These are phyloP conservation scores for Chlamydomonas sphaeroides DNA, from an alignment of 139 green algal genomes.

Conservation along the genomic window DNA sequence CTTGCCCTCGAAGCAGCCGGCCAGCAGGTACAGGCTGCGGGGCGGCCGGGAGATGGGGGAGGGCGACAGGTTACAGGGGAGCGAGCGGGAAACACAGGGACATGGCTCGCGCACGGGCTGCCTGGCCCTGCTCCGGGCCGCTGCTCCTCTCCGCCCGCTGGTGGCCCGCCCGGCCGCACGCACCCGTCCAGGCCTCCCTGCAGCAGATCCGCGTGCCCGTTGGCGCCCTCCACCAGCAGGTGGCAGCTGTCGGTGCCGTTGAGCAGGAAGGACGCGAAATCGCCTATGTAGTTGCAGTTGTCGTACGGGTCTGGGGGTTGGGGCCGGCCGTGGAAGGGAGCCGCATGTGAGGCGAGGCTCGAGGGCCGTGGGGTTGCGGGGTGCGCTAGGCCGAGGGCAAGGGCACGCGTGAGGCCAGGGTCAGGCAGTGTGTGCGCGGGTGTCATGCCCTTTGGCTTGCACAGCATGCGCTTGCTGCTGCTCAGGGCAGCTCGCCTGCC, in stretches of 20 bases:
- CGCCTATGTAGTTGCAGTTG: conserved; percentile 28
- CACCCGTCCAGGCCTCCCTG: conserved; percentile 27
- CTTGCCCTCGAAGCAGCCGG: conserved; percentile 43
- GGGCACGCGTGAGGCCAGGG: too few relatives aligned
- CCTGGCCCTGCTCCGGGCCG: too few relatives aligned
- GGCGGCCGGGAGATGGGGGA: too few relatives aligned
- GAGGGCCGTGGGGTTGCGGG: not conserved
- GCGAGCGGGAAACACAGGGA: too few relatives aligned
- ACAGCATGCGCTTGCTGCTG: too few relatives aligned
- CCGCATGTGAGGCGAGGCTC: not conserved
- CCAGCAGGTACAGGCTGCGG: conserved; percentile 18
- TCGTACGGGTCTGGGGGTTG: conserved; percentile 19
- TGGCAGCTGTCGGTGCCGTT: conserved; percentile 33
- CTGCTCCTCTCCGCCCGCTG: too few relatives aligned
- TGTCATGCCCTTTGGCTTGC: too few relatives aligned
- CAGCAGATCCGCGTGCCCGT: conserved; percentile 29
- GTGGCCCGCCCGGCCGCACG: too few relatives aligned
- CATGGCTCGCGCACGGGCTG: too few relatives aligned
- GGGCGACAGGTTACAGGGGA: too few relatives aligned
- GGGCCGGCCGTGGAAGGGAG: not conserved
- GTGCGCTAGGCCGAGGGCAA: not conserved
- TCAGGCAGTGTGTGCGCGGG: too few relatives aligned
- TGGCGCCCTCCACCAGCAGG: conserved; percentile 6
- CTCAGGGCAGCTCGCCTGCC: too few relatives aligned
- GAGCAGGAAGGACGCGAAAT: conserved; percentile 1